A percentile compares a stretch with the other conserved stretches of the same genome.
These are phyloP conservation scores for Porphyrellus sp. DNA, from an alignment of 1,284 basidiomycete genomes.

Conservation along the genomic window DNA sequence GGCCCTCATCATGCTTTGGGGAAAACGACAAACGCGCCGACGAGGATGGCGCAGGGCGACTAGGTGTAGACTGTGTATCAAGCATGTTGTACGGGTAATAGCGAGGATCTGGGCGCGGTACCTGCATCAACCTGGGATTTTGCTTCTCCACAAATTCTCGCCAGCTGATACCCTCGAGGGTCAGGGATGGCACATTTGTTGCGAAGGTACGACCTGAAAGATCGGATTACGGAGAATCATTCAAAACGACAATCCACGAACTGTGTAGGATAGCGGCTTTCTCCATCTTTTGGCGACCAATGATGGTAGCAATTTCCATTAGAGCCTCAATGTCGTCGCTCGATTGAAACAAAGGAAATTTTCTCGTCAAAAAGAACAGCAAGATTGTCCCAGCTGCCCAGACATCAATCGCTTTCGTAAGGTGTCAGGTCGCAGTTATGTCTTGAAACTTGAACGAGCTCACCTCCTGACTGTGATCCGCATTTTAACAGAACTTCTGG, in stretches of 20 bases:
- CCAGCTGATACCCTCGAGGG: conserved; percentile 65
- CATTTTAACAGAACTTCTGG: conserved; percentile 97
- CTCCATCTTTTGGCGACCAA: conserved; percentile 85
- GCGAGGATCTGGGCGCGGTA: conserved; percentile 47
- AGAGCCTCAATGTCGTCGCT: conserved; percentile 94
- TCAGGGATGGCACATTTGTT: conserved; percentile 79
- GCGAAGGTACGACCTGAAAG: conserved; percentile 76
- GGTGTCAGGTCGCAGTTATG: conserved; percentile 8
- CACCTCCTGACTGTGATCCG: conserved; percentile 88
- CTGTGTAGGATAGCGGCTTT: conserved; percentile 87
- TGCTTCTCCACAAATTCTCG: conserved; percentile 69
- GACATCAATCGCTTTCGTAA: conserved; percentile 80
- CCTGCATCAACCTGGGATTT: conserved; percentile 70
- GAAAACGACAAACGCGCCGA: conserved; percentile 23
- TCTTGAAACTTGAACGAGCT: conserved; percentile 22
- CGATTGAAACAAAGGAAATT: conserved; percentile 95
- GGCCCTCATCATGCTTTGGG: conserved; percentile 21
- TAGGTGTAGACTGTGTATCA: conserved; percentile 10
- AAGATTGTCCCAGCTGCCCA: conserved; percentile 96
- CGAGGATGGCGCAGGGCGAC: conserved; percentile 36
- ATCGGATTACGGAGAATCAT: conserved; percentile 13
- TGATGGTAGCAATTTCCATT: conserved; percentile 89
- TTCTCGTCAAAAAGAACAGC: conserved; percentile 87
- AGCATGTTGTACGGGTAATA: conserved; percentile 50
- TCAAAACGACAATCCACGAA: conserved; percentile 41